Evolutionary conservation across 1,139 yeast species (phyloP).

Genomic region (Yamadazyma trypodendri): DNA sequence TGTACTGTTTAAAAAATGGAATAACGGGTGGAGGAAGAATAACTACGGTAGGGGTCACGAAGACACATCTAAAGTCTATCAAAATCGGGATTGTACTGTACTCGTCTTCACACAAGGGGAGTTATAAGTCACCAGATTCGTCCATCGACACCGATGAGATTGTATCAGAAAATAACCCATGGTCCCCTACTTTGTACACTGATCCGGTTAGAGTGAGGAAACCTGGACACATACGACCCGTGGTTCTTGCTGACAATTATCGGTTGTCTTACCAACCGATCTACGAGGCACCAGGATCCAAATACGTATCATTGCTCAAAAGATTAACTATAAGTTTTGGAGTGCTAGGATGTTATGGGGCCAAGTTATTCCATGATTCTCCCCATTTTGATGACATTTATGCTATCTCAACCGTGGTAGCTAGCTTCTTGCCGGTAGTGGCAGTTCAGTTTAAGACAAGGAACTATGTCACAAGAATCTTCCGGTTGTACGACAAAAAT

Average conservation of each 20-base stretch:
- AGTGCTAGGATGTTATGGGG: slow-evolving; percentile 53
- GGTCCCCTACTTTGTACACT: slow-evolving; percentile 46
- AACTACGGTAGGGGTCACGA: neutral
- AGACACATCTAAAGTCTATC: neutral
- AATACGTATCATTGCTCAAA: slow-evolving; percentile 55
- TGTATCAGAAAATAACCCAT: slow-evolving; percentile 44
- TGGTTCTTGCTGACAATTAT: slow-evolving; percentile 39
- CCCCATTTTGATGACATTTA: slow-evolving; percentile 55
- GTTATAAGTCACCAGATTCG: slow-evolving; percentile 28
- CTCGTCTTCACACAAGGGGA: slow-evolving; percentile 3
- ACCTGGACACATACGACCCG: slow-evolving; percentile 23
- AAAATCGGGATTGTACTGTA: neutral
- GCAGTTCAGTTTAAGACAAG: slow-evolving; percentile 53
- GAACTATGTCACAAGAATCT: slow-evolving; percentile 71
- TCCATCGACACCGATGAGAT: slow-evolving; percentile 44
- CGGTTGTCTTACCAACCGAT: slow-evolving; percentile 54
- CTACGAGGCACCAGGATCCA: slow-evolving; percentile 56
- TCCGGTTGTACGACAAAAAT: slow-evolving; percentile 61
- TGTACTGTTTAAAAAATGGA: neutral
- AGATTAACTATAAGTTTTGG: slow-evolving; percentile 55
- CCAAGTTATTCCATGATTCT: slow-evolving; percentile 56
- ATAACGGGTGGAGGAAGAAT: neutral
- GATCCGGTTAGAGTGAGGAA: slow-evolving; percentile 35
- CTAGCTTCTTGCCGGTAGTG: slow-evolving; percentile 43
- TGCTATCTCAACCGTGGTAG: slow-evolving; percentile 41